Evolutionary conservation across 192 early-diverging fungal genomes (phyloP).

Genomic region (Chytriomyces sp.): DNA sequence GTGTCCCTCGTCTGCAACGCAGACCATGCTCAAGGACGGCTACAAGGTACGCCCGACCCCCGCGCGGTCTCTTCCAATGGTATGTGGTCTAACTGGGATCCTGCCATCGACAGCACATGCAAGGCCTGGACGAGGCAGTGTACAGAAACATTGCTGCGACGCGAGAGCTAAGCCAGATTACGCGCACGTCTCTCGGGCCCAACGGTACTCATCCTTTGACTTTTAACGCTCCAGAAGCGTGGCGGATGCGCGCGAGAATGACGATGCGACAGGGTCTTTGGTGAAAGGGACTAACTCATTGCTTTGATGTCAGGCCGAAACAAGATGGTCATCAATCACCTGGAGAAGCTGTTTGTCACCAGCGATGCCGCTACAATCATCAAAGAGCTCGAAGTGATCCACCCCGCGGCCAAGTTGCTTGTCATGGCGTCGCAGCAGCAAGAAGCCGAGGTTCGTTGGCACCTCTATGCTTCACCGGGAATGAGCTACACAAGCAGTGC

Average conservation of each 20-base stretch:
- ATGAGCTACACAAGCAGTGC: too few relatives aligned
- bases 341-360: conserved; percentile 97
- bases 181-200: conserved; percentile 93
- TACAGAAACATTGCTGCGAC: conserved; percentile 92
- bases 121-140: conserved; percentile 96
- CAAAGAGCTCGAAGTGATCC: conserved; percentile 94
- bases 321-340: conserved; percentile 99
- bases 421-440: conserved; percentile 98
- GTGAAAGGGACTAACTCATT: background rate
- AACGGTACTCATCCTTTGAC: conserved; percentile 68
- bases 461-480: too few relatives aligned
- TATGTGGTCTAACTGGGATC: background rate
- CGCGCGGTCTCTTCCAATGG: background rate
- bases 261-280: background rate
- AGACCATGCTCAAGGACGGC: conserved; percentile 84
- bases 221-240: too few relatives aligned
- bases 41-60: conserved; percentile 69
- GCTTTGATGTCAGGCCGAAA: conserved; percentile 71
- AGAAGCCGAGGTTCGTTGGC: conserved; percentile 94
- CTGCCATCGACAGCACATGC: conserved; percentile 65
- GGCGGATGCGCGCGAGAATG: background rate
- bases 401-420: conserved; percentile 94
- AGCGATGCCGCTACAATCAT: conserved; percentile 99
- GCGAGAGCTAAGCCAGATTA: conserved; percentile 90
- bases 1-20: too few relatives aligned